Evolutionary conservation across 495 filamentous ascomycete genomes (phyloP), one percentile per base, ranked within the genome.

Genomic region (Talaromyces adpressus): DNA sequence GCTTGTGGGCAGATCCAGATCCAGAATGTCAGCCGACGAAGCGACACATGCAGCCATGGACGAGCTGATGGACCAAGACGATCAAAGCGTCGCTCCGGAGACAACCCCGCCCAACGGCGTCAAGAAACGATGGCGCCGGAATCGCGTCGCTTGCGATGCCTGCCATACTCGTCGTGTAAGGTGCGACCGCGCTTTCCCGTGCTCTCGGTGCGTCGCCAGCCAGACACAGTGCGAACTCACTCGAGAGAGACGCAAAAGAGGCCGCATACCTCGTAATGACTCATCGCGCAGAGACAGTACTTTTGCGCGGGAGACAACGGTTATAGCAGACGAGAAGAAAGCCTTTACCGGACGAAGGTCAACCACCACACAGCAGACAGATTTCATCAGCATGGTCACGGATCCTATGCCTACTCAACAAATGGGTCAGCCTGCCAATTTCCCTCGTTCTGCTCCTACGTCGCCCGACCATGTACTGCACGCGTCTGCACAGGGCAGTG

Each of bases 141-240:
- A 81, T 62, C 74, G 73, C 45, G 75, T 81, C 14, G 78, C 78
- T 27, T 81, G 78, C 64, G 77, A 81, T 63, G 75, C 77, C 7
- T 81, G 78, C 61, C 78, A 81, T 53, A 66, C 72, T 5, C 78
- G 78, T 20, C 77, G 78, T 12, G 78, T 81, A n/a, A 73, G 77
- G 66, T 81, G 78, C 70, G 78, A 81, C 65, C 77, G 78, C 18
- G 77, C 76, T 3, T 81, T 81, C 52, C 78, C 78, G 12, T 81
- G 78, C 60, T 77, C 77, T 20, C 71, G 78, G 62, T 81, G 78
- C 39, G 69, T 78, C 14, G 75, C 77, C 30, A 77, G 77, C 65
- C 74, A 78, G 5, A 75, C 72, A 23, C 72, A 65, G 29, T 81
- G 78, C 60, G 73, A 79, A 67, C 78, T 81, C 36, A 81, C 78